Evolutionary conservation across 495 filamentous ascomycete species (phyloP).

Genomic region (Bryoglossum gracile): DNA sequence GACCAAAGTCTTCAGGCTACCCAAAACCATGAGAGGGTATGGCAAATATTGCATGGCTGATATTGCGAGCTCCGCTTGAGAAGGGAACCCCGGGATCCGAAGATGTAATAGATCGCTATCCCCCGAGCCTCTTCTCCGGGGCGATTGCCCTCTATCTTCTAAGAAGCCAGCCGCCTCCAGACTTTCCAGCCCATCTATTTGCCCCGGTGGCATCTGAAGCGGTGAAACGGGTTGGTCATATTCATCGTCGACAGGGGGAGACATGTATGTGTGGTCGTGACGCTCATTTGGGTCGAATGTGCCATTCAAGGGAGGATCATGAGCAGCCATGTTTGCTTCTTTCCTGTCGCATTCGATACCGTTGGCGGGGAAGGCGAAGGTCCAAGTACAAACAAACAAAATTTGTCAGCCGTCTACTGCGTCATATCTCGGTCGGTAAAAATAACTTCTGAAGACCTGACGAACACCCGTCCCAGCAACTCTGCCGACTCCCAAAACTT

Average conservation of each 20-base stretch:
- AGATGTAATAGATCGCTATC: slow-evolving; percentile 12
- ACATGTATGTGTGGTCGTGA: neutral
- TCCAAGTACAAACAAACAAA: neutral
- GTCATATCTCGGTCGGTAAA: neutral
- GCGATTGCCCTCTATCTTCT: slow-evolving; percentile 12
- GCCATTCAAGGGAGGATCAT: neutral
- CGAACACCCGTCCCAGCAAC: neutral
- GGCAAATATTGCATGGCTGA: slow-evolving; percentile 62
- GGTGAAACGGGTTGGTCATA: slow-evolving; percentile 13
- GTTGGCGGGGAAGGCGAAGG: neutral
- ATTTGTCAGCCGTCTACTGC: slow-evolving; percentile 1
- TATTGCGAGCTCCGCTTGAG: slow-evolving; percentile 45
- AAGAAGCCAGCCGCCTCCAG: slow-evolving; percentile 5
- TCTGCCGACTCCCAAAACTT: neutral
- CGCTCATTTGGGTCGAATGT: neutral
- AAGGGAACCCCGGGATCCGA: slow-evolving; percentile 13
- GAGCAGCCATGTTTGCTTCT: slow-evolving; percentile 3
- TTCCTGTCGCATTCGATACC: slow-evolving; percentile 1
- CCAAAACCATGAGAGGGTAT: slow-evolving; percentile 56
- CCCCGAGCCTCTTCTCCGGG: slow-evolving; percentile 3
- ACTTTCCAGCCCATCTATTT: slow-evolving; percentile 21
- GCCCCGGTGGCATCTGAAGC: slow-evolving; percentile 14
- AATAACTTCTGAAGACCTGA: neutral
- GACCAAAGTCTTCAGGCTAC: slow-evolving; percentile 53
- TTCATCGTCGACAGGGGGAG: neutral